Evolutionary conservation across 495 filamentous ascomycete genomes (phyloP), one percentile per base, ranked within the genome.

Genomic region (Aspergillus biplanus): DNA sequence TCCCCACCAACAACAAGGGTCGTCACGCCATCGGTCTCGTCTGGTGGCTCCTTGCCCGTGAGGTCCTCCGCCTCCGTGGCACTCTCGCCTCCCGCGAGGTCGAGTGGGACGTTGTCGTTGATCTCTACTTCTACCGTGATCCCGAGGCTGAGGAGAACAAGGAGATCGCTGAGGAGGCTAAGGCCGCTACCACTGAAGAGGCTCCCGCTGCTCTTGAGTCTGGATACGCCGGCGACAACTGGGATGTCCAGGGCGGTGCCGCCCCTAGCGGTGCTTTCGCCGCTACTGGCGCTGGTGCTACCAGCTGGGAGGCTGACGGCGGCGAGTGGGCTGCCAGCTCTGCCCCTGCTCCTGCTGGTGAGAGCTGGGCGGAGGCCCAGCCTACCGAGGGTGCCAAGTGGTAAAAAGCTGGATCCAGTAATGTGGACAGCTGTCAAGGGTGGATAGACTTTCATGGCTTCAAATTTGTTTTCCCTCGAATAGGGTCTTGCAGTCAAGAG

Each of bases 51-150:
- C 85, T 99, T 68, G 93, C 95, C 74, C 95, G 95, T 85, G 95
- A 99, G 88, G 93, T 99, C 74, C 94, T 98, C 79, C 92, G 95
- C 80, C 91, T 99, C 70, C 92, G 95, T 72, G 95, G 96, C 68
- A 97, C 93, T 67, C 89, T 99, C 69, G 89, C 92, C 70, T 90
- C 86, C 83, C 92, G 95, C 69, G 96, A 98, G 77, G 88, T 88
- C 56, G 91, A 96, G 78, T 99, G 95, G 95, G 95, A 99, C 73
- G 89, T 93, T 78, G 97, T 98, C 90, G 90, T 93, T 70, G 95
- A 99, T 89, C 87, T 99, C 69, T 99, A 99, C 92, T 99, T 99
- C 88, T 99, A 99, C 90, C 96, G 95, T 79, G 95, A 99, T 79
- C 95, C 95, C 63, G 95, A 99, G 84, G 93, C 95, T 67, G 93